Conservation (phyloP, 2,329 filamentous ascomycete genomes). For the Pseudogymnoascus sp. region DNA sequence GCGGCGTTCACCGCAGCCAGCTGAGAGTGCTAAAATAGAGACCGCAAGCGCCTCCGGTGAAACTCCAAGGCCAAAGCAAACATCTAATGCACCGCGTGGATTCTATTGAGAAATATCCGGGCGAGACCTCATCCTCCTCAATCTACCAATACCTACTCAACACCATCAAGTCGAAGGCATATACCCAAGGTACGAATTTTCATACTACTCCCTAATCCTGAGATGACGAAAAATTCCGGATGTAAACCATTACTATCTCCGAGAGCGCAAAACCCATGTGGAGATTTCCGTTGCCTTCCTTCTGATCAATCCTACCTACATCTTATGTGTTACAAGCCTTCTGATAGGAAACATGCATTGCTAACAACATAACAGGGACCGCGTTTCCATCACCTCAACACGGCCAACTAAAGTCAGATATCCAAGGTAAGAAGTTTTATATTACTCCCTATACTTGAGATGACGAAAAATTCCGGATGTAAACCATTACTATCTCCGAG, state of each 20-base stretch:
- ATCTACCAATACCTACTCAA: background rate
- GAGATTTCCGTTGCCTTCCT: conserved; percentile 99
- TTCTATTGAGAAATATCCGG: conserved; percentile 22
- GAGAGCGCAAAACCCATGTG: conserved; percentile 93
- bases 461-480: conserved; percentile 99
- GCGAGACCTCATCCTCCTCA: background rate
- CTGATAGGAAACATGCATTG: background rate
- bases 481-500: conserved; percentile 75
- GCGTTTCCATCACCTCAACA: background rate
- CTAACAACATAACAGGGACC: background rate
- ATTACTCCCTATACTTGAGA: conserved; percentile 31
- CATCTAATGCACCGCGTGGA: conserved; percentile 22
- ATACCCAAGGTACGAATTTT: background rate
- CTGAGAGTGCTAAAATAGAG: background rate
- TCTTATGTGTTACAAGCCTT: conserved; percentile 11
- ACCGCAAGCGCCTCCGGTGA: background rate
- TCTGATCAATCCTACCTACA: conserved; percentile 56
- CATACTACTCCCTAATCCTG: conserved; percentile 23
- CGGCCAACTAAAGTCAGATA: background rate
- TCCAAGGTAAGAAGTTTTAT: background rate
- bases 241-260: conserved; percentile 79
- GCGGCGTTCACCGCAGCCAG: conserved; percentile 11
- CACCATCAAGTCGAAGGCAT: background rate
- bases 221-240: conserved; percentile 95
- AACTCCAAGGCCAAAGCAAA: conserved; percentile 14